Evolutionary conservation across 495 filamentous ascomycete genomes (phyloP).

Genomic region (Penicillium coffeae): DNA sequence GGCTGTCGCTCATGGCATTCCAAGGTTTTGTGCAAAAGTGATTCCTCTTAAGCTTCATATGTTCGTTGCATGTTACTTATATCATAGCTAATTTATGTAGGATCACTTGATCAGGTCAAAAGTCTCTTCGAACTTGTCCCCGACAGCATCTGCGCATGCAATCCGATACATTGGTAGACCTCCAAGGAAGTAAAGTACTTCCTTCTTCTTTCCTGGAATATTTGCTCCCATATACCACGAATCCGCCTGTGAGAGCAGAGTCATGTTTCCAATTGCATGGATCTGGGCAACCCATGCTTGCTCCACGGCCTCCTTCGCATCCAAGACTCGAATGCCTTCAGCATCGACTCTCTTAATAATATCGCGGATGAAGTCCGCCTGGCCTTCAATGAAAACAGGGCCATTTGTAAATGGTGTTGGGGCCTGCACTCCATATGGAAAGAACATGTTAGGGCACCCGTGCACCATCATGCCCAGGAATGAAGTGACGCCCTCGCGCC

Average conservation of each 20-base stretch:
- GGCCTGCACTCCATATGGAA: conserved; percentile 42
- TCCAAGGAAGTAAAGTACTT: conserved; percentile 38
- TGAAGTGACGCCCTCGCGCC: conserved; percentile 43
- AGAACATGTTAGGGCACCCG: conserved; percentile 53
- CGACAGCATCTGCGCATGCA: conserved; percentile 1
- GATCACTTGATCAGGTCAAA: not conserved
- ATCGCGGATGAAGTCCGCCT: conserved; percentile 47
- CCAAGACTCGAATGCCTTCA: conserved; percentile 32
- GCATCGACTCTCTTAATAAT: conserved; percentile 20
- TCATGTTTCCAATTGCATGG: conserved; percentile 34
- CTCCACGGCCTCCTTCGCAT: conserved; percentile 40
- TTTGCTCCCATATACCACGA: conserved; percentile 39
- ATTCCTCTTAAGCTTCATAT: too few relatives aligned
- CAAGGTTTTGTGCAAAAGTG: too few relatives aligned
- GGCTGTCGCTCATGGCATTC: too few relatives aligned
- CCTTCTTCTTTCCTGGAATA: conserved; percentile 43
- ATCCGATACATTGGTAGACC: conserved; percentile 20
- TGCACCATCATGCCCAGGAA: conserved; percentile 41
- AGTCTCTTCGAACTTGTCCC: not conserved
- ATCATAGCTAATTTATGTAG: too few relatives aligned
- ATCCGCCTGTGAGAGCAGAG: conserved; percentile 39
- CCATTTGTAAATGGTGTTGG: conserved; percentile 50
- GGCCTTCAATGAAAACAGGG: conserved; percentile 43
- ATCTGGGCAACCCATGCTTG: conserved; percentile 42
- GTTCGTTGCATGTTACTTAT: too few relatives aligned